These are phyloP conservation scores for Suhomyces sp. DNA, from an alignment of 805 yeast species.

Conservation along the genomic window DNA sequence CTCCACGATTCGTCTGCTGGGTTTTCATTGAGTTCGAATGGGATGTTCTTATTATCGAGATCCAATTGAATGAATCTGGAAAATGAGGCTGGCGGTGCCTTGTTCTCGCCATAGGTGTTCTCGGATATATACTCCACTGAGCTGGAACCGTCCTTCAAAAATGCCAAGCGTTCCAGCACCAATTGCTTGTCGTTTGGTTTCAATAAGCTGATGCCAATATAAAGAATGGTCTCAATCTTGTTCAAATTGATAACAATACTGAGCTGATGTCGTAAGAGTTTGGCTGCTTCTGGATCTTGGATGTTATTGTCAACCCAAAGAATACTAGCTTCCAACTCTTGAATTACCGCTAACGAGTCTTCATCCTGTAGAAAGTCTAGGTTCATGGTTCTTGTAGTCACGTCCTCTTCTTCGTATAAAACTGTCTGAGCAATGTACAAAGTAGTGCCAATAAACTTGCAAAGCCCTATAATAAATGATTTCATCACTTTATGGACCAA, in stretches of 20 bases:
- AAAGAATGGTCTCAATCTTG: conserved; percentile 20
- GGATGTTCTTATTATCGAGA: conserved; percentile 36
- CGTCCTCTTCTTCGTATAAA: conserved; percentile 72
- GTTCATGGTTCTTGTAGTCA: conserved; percentile 62
- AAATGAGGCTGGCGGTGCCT: conserved; percentile 19
- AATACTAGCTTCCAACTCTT: conserved; percentile 33
- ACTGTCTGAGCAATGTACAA: conserved; percentile 53
- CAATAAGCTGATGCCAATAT: conserved; percentile 12
- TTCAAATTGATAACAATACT: conserved; percentile 26
- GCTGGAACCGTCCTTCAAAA: conserved; percentile 16
- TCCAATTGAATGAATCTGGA: conserved; percentile 37
- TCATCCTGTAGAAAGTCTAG: conserved; percentile 30
- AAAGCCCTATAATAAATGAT: conserved; percentile 49
- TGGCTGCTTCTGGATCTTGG: conserved; percentile 8
- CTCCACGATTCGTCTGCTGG: conserved; percentile 19
- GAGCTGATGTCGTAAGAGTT: conserved; percentile 20
- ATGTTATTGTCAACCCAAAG: conserved; percentile 24
- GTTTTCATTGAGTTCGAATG: conserved; percentile 28
- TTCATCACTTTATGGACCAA: conserved; percentile 51
- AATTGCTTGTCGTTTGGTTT: not conserved
- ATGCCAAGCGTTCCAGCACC: not conserved
- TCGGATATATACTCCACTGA: conserved; percentile 4
- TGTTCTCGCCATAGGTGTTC: not conserved
- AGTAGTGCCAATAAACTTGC: conserved; percentile 51
- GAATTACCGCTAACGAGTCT: conserved; percentile 17